Percentiles rank a stretch among this genome's conserved stretches.
These are phyloP conservation scores for Lindgomyces ingoldianus DNA, from an alignment of 495 filamentous ascomycete genomes.

Conservation along the genomic window DNA sequence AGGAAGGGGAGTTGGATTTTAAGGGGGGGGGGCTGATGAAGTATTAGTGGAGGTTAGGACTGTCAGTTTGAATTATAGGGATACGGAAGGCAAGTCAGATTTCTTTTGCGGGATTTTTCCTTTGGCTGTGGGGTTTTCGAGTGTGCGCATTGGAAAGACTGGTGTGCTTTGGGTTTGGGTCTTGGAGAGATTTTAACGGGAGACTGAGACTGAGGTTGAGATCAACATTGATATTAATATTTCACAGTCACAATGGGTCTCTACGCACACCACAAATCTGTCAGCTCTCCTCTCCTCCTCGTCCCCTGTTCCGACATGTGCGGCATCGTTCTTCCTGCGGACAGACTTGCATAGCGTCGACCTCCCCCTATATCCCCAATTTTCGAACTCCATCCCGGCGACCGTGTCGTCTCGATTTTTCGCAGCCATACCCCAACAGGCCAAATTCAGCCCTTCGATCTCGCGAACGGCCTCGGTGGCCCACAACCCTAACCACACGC, in stretches of 20 bases:
- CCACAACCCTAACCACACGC: conserved; percentile 50
- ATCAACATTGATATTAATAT: too few relatives aligned
- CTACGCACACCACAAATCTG: conserved; percentile 57
- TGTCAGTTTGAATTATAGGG: conserved; percentile 61
- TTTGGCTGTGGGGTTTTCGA: too few relatives aligned
- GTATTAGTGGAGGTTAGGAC: conserved; percentile 59
- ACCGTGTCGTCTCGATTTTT: conserved; percentile 51
- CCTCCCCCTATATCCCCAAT: conserved; percentile 14
- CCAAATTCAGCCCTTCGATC: conserved; percentile 41
- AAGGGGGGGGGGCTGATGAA: conserved; percentile 50
- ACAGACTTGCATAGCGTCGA: conserved; percentile 8
- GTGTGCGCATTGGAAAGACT: too few relatives aligned
- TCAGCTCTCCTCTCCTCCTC: conserved; percentile 42
- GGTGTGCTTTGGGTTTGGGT: too few relatives aligned
- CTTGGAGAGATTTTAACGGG: too few relatives aligned
- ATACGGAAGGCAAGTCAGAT: conserved; percentile 48
- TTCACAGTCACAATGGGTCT: conserved; percentile 60
- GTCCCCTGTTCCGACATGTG: conserved; percentile 53
- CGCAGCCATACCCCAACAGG: conserved; percentile 49
- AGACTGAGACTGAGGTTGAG: too few relatives aligned
- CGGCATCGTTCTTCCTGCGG: conserved; percentile 45
- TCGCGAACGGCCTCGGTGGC: conserved; percentile 42
- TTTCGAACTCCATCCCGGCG: conserved; percentile 42
- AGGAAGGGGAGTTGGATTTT: conserved; percentile 49
- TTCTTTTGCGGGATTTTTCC: too few relatives aligned